Evolutionary conservation across 148 eudicot species (phyloP).

Genomic region (Euryodendron excelsum): DNA sequence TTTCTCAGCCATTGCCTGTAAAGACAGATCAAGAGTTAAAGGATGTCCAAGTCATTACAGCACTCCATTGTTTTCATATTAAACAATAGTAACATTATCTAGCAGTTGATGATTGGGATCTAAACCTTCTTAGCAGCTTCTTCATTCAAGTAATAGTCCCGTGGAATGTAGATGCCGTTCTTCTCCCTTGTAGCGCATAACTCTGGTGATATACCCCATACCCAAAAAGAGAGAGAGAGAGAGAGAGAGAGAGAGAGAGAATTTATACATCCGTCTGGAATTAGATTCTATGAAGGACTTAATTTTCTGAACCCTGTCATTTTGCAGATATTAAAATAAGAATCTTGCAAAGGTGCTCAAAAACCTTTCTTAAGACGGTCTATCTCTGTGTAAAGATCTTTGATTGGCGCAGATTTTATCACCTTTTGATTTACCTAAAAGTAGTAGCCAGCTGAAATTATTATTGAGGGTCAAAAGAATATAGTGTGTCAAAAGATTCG

Average conservation of each 20-base stretch:
- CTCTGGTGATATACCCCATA: conserved; percentile 20
- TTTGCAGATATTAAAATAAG: not conserved
- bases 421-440: conserved; percentile 43
- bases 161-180: conserved; percentile 38
- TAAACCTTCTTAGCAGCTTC: conserved; percentile 39
- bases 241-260: not conserved
- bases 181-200: conserved; percentile 34
- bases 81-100: not conserved
- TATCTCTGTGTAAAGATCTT: conserved; percentile 39
- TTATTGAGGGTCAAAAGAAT: not conserved
- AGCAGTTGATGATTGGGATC: not conserved
- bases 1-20: conserved; percentile 31
- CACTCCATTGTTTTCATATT: not conserved
- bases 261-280: not conserved
- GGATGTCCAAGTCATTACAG: not conserved
- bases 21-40: not conserved
- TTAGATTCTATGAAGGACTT: not conserved
- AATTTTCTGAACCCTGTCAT: not conserved
- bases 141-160: conserved; percentile 28
- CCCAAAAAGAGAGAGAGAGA: too few relatives aligned
- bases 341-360: not conserved
- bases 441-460: not conserved
- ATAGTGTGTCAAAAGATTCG: not conserved
- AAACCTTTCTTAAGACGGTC: conserved; percentile 40
- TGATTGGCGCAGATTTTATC: conserved; percentile 30